Percentiles rank a stretch among this genome's conserved stretches.
phyloP scores from a whole-genome alignment of 305 asterid genomes.

The Euphrasia arctica region DNA sequence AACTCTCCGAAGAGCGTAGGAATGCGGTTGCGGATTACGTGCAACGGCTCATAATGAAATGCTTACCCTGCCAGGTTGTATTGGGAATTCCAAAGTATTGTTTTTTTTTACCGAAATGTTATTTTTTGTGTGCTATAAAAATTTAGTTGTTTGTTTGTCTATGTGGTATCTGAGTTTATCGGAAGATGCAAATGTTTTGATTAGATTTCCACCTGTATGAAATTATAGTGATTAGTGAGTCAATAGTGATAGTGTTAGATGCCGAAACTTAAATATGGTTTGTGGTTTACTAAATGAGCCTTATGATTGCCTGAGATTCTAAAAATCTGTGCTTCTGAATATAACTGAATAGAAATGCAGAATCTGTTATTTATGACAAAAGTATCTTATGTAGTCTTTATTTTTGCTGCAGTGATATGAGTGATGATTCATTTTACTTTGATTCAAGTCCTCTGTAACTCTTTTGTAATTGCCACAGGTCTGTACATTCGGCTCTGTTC shows the following conservation, averaged over 20 bases:
- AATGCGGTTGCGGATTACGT: constrained; percentile 85
- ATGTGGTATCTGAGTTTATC: constrained; percentile 6
- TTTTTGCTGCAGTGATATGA: constrained; percentile 8
- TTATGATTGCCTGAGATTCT: constrained; percentile 15
- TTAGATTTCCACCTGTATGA: constrained; percentile 18
- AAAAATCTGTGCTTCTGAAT: background rate
- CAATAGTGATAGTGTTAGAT: constrained; percentile 9
- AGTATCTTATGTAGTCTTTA: constrained; percentile 13
- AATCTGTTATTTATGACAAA: background rate
- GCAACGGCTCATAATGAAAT: constrained; percentile 63
- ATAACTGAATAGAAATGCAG: constrained; percentile 1
- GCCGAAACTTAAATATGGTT: background rate
- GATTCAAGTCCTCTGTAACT: constrained; percentile 17
- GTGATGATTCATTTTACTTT: background rate
- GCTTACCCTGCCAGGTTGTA: constrained; percentile 86
- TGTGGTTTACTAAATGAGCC: background rate
- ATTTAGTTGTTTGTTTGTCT: constrained; percentile 18
- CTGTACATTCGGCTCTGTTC: constrained; percentile 93
- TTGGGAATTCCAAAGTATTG: constrained; percentile 6
- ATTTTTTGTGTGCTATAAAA: constrained; percentile 17
- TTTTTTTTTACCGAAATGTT: constrained; percentile 9
- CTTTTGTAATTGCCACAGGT: constrained; percentile 43
- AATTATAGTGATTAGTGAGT: constrained; percentile 2
- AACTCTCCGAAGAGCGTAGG: constrained; percentile 69
- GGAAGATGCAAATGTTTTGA: constrained; percentile 7